Base-by-base conservation (phyloP, 345 rosid genomes). In the Eucalyptus cloeziana region DNA sequence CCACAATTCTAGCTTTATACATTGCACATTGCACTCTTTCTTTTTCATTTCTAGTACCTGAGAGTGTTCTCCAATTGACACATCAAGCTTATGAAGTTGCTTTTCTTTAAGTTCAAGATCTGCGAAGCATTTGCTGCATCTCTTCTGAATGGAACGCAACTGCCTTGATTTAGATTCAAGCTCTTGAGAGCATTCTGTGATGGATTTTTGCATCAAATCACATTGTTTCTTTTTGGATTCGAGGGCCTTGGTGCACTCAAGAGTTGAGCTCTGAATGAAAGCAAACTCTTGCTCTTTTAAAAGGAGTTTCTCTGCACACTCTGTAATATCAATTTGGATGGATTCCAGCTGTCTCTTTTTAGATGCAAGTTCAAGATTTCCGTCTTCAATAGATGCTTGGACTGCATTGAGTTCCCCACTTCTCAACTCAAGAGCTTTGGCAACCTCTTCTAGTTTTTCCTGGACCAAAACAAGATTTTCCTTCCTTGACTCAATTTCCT, bases 161-260 rank as follows among this genome's bases (percentile, higher is more conserved):
- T 91, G 80, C 56, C 86, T 50, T 88, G 87, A 87, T 88, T 89
- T 47, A 44, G 64, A 56, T 19, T 37, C 67, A 21, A 91, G 92
- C 87, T 91, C 90, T 17, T 51, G 85, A 85, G 90, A 86, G 90
- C 86, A 86, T 47, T 69, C 87, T 60, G 76, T 2, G 21, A 90
- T 31, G 81, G 90, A 87, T 49, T 31, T 49, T 25, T 90, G 76
- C 45, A 92, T 81, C 47, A 88, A 90, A 40, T 87, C 90, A 87
- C 88, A 14, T 40, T 89, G 91, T 87, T 90, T 88, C 88, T 89
- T 90, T 88, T 92, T 86, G 24, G 31, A 45, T 43, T 50, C 87
- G 30, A 89, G 88, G 14, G 87, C 89, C 50, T 90, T 87, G 13
- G 33, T 37, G 33, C 60, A 56, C 2, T 89, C 90, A 17, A 87